Percentiles rank a stretch among this genome's conserved stretches.
These are phyloP conservation scores for Cadophora luteo-olivacea DNA, from an alignment of 2,329 filamentous ascomycete species.

Conservation along the genomic window DNA sequence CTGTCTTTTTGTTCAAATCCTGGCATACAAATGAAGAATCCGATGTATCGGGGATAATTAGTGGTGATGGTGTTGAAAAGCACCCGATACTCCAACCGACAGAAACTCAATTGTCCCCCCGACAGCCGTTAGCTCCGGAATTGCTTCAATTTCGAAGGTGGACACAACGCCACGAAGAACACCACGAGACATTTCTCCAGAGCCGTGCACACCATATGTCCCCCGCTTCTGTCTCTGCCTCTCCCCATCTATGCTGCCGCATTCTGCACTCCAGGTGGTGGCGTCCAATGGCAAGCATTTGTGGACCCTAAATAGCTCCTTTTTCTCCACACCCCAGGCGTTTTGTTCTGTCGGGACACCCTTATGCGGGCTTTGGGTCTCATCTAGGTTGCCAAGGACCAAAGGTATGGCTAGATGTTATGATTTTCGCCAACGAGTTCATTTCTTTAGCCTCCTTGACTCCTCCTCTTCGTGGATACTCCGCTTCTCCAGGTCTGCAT, in stretches of 20 bases:
- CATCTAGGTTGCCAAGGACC: not conserved
- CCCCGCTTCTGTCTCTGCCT: not conserved
- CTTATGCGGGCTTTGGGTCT: not conserved
- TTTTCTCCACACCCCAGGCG: not conserved
- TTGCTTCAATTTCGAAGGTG: not conserved
- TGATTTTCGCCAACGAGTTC: not conserved
- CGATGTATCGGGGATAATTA: not conserved
- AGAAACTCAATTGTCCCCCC: not conserved
- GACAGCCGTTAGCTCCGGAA: slow-evolving; percentile 12
- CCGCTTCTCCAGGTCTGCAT: not conserved
- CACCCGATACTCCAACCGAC: not conserved
- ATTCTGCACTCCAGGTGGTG: not conserved
- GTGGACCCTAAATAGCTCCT: not conserved
- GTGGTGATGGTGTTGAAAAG: not conserved
- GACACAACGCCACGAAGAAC: not conserved
- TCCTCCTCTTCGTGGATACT: not conserved
- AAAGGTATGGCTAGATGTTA: not conserved
- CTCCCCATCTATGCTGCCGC: not conserved
- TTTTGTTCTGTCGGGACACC: not conserved
- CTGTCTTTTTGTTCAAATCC: not conserved
- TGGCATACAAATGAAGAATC: not conserved
- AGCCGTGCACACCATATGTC: not conserved
- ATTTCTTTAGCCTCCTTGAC: not conserved
- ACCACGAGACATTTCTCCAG: slow-evolving; percentile 7
- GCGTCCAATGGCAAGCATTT: slow-evolving; percentile 7